Evolutionary conservation across 495 filamentous ascomycete genomes (phyloP), one percentile per base, ranked within the genome.

Genomic region (Cenococcum geophilum): DNA sequence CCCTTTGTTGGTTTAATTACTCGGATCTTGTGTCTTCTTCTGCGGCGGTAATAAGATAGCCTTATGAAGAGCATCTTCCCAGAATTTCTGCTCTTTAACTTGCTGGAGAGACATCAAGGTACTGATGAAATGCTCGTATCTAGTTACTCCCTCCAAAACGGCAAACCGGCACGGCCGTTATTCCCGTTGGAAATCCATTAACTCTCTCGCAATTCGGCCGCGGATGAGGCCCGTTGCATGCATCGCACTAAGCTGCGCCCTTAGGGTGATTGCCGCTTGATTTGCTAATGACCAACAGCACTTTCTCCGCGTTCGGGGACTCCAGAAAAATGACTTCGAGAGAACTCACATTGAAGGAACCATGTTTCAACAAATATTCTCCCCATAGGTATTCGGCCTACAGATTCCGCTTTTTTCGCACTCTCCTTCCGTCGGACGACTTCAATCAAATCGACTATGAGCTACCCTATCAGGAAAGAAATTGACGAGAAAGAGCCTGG

Each of bases 111-210:
- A 45, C 40, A 45, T 14, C 18, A 45, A 45, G 40, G 40, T 45
- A 45, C 40, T 10, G 18, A 45, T 45, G 40, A 45, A 4, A 45
- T 45, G 40, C 27, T 32, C 27, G 40, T 45, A 18, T 45, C 40
- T 4, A 32, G 2, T 45, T 45, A 18, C 18, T 45, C 11, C 23
- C 49, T 52, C 18, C 49, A 9, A 23, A 52, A 32, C 49, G 49
- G 49, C 49, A 52, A 52, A 52, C 11, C 49, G 49, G 49, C 49
- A 52, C 10, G 18, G 20, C 8, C 49, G 18, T 52, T 52, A 52
- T 52, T 52, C 49, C 49, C 49, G 49, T 25, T 25, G 49, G 10
- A 52, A 16, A 23, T 23, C 49, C 10, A 16, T 16, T 32, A 27
- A 23, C 49, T 16, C 12, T 45, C 14, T 45, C 18, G 12, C 40